Percentiles rank a stretch among this genome's conserved stretches.
phyloP scores from a whole-genome alignment of 345 rosid species.

The Acer negundo region DNA sequence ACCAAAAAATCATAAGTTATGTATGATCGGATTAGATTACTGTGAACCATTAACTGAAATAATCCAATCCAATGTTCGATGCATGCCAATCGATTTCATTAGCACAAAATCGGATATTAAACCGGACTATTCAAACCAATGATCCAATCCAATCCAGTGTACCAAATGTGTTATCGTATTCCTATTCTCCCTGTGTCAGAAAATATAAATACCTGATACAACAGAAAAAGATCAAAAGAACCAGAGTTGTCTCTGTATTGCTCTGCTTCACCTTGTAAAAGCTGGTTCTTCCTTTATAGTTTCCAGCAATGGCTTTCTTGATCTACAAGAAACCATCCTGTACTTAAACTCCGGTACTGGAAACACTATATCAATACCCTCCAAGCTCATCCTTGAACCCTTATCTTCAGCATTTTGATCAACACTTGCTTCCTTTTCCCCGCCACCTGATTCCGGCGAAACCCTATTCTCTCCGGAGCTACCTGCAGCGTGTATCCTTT shows the following conservation, averaged over 20 bases:
- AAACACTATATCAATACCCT: constrained; percentile 33
- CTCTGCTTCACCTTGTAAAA: constrained; percentile 30
- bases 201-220: too few species aligned
- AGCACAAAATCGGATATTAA: too few species aligned
- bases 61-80: too few species aligned
- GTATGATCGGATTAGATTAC: too few species aligned
- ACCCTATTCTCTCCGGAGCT: constrained; percentile 23
- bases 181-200: too few species aligned
- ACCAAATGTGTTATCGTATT: too few species aligned
- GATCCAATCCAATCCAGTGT: too few species aligned
- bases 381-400: constrained; percentile 29
- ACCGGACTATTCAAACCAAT: too few species aligned
- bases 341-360: constrained; percentile 31
- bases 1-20: too few species aligned
- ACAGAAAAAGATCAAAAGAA: too few species aligned
- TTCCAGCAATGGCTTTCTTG: constrained; percentile 60
- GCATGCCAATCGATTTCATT: too few species aligned
- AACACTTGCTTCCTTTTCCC: not conserved
- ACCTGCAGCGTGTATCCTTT: constrained; percentile 33
- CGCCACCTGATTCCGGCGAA: constrained; percentile 19
- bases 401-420: not conserved
- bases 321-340: constrained; percentile 44
- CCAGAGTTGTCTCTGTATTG: not conserved
- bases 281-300: constrained; percentile 57
- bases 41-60: too few species aligned